Conservation (phyloP, 257 asterid genomes). For the Nicotiana knightiana region DNA sequence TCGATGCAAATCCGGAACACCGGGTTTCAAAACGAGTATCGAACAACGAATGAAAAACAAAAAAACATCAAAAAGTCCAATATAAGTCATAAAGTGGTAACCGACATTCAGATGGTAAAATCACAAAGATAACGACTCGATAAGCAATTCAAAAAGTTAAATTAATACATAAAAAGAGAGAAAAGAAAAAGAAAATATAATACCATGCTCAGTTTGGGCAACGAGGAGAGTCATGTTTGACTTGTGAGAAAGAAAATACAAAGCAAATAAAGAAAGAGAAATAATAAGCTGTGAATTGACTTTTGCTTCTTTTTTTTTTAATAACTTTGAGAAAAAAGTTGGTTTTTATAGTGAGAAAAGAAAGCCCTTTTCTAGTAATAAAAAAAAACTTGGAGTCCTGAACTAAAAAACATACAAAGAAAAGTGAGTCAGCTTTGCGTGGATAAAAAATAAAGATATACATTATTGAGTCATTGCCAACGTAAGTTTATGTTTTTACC, state of each 20-base stretch:
- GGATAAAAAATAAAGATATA: background rate
- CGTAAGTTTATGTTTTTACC: background rate
- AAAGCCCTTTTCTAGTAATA: background rate
- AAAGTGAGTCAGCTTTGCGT: background rate
- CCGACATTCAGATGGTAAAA: background rate
- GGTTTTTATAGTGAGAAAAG: background rate
- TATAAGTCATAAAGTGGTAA: no score
- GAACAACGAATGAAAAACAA: no score
- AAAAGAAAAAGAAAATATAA: background rate
- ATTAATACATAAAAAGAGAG: background rate
- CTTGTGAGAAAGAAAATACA: background rate
- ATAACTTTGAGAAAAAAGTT: background rate
- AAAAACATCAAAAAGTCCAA: no score
- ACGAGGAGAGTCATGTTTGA: conserved; percentile 8
- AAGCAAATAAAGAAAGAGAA: background rate
- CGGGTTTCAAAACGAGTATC: no score
- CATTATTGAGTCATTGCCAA: background rate
- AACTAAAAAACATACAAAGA: background rate
- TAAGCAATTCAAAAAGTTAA: background rate
- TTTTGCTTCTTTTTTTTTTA: background rate
- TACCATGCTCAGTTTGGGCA: conserved; percentile 12
- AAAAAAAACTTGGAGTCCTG: background rate
- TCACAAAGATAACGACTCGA: background rate
- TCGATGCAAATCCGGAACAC: no score
- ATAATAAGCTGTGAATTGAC: background rate